Conservation (phyloP, 345 rosid genomes). For the Eutrema japonicum region DNA sequence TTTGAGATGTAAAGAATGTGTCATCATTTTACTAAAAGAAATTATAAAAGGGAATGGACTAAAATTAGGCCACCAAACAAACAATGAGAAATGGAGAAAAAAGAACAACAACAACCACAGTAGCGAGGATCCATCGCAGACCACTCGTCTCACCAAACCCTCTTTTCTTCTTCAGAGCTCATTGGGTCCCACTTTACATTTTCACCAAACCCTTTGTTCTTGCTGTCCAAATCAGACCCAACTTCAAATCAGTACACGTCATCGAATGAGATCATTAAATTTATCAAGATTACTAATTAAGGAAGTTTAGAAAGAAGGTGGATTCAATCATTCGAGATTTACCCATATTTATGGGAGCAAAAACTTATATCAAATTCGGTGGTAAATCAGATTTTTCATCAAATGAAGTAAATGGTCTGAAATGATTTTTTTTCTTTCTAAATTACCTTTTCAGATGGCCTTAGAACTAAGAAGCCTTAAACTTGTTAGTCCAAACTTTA, state of each 20-base stretch:
- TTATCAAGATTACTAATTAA: neutral
- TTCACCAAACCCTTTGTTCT: constrained; percentile 40
- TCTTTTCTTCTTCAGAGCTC: constrained; percentile 22
- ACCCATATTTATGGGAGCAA: neutral
- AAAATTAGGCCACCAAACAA: constrained; percentile 47
- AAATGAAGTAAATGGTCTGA: no score
- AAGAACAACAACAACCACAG: constrained; percentile 37
- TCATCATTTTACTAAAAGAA: constrained; percentile 12
- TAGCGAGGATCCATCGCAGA: constrained; percentile 38
- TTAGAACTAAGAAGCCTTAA: no score
- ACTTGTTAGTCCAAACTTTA: no score
- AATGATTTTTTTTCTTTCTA: neutral
- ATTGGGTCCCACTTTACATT: constrained; percentile 34
- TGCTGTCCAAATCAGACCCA: constrained; percentile 35
- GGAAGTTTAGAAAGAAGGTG: constrained; percentile 7
- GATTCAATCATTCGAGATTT: constrained; percentile 20
- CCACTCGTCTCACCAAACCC: constrained; percentile 51
- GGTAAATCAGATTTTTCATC: neutral
- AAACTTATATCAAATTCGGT: neutral
- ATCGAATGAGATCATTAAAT: neutral
- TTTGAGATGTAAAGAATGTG: constrained; percentile 26
- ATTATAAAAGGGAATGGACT: constrained; percentile 23
- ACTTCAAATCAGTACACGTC: constrained; percentile 33
- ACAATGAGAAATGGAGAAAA: constrained; percentile 28
- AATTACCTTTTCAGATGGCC: neutral